Base-by-base conservation (phyloP, 495 filamentous ascomycete species). In the Aspergillus ostianus region DNA sequence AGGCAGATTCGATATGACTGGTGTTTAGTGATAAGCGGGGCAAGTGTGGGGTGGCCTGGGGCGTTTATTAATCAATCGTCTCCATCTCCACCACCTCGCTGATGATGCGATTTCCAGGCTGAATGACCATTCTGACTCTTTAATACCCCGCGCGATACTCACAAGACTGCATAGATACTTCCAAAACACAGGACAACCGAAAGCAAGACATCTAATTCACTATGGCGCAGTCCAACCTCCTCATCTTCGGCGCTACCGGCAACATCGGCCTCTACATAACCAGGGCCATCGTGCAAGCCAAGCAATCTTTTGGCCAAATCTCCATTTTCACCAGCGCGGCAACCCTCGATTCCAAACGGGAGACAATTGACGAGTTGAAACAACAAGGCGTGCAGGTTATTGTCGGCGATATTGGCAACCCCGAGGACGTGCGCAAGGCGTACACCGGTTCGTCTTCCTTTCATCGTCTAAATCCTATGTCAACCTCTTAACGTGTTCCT, bases 181-280 rank as follows among this genome's bases (percentile, higher is more conserved):
- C n/a, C n/a, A n/a, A n/a, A n/a, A n/a, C n/a, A n/a, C n/a, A n/a
- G n/a, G n/a, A n/a, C n/a, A n/a, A n/a, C n/a, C n/a, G n/a, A 26
- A 26, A 26, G 23, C 23, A 4, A 26, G 23, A 26, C 23, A 4
- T 26, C 23, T 26, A 4, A 4, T 4, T 2, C 23, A 26, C 23
- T 10, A 49, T 49, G 47, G 47, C 47, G 54, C 59, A 62, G 53
- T 60, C 57, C 8, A 84, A 83, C 46, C 73, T 91, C 51, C 82
- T 91, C 44, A 74, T 90, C 55, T 82, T 91, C 67, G 87, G 88
- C 18, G 88, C 86, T 18, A 90, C 87, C 6, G 88, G 88, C 52
- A 69, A 71, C 44, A 90, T 91, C 56, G 88, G 88, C 60, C 67
- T 75, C 19, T 84, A 84, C 73, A 90, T 91, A 67, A 79, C 82